Percentiles rank a stretch among this genome's conserved stretches.
phyloP scores from a whole-genome alignment of 2,329 filamentous ascomycete genomes.

The Fusarium continuum region DNA sequence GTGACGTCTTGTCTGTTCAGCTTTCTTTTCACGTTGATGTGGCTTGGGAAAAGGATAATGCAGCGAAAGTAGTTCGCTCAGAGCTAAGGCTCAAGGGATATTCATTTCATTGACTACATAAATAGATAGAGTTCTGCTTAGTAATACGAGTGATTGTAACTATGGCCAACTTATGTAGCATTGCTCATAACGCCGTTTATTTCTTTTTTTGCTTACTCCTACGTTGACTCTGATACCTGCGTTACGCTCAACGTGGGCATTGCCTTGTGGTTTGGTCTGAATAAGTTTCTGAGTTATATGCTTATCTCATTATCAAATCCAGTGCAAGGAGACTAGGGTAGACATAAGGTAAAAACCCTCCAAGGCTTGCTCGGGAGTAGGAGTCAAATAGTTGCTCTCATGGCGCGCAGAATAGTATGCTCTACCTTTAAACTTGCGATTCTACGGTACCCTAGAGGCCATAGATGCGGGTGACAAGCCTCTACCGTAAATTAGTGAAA shows the following conservation, averaged over 20 bases:
- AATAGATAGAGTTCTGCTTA: too few species aligned
- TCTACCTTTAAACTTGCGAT: constrained; percentile 20
- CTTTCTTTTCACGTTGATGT: constrained; percentile 25
- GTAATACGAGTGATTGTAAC: too few species aligned
- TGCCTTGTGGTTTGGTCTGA: too few species aligned
- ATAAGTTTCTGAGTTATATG: too few species aligned
- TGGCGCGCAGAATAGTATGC: constrained; percentile 1
- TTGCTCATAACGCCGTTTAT: too few species aligned
- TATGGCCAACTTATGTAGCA: too few species aligned
- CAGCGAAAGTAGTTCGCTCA: not conserved
- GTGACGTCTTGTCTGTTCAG: constrained; percentile 29
- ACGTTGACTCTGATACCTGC: too few species aligned
- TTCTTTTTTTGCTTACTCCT: too few species aligned
- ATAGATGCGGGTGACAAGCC: constrained; percentile 6
- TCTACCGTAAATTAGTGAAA: not conserved
- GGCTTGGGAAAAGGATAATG: constrained; percentile 28
- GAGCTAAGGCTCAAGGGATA: not conserved
- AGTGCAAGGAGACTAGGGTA: too few species aligned
- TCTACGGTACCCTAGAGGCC: constrained; percentile 9
- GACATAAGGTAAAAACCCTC: constrained; percentile 23
- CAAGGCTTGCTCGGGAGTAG: constrained; percentile 1
- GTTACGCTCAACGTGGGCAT: too few species aligned
- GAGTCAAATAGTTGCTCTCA: constrained; percentile 1
- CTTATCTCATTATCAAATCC: too few species aligned
- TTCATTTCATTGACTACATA: not conserved